Evolutionary conservation across 805 yeast species (phyloP).

Genomic region (Starmerella floricola): DNA sequence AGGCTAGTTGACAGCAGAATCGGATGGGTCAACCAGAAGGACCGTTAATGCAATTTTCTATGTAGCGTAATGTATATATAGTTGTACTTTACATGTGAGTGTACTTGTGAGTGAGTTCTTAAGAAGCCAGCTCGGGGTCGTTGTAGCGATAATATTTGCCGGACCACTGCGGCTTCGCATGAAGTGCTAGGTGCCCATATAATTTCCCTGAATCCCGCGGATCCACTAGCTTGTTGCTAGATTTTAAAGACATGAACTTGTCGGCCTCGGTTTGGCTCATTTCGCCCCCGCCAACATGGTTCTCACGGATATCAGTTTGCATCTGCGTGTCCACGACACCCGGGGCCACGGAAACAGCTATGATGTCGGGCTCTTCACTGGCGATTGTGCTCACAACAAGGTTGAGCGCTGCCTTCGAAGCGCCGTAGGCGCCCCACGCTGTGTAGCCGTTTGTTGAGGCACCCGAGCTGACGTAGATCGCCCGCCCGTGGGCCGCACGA

Average conservation of each 20-base stretch:
- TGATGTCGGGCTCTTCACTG: slow-evolving; percentile 50
- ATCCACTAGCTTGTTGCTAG: slow-evolving; percentile 44
- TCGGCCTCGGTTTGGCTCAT: slow-evolving; percentile 53
- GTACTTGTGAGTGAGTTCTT: too few relatives aligned
- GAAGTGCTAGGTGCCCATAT: slow-evolving; percentile 55
- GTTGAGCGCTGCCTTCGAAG: slow-evolving; percentile 84
- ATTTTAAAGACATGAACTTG: slow-evolving; percentile 53
- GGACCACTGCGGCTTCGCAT: slow-evolving; percentile 44
- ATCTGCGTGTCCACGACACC: slow-evolving; percentile 88
- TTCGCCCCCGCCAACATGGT: slow-evolving; percentile 34
- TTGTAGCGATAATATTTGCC: slow-evolving; percentile 37
- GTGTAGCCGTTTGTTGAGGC: slow-evolving; percentile 52
- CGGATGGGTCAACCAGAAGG: too few relatives aligned
- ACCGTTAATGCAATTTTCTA: too few relatives aligned
- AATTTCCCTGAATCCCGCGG: slow-evolving; percentile 65
- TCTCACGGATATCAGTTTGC: slow-evolving; percentile 71
- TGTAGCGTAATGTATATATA: too few relatives aligned
- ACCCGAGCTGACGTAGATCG: slow-evolving; percentile 80
- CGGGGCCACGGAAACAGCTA: slow-evolving; percentile 69
- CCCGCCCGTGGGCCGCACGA: slow-evolving; percentile 43
- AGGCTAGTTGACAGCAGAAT: too few relatives aligned
- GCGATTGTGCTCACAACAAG: slow-evolving; percentile 58
- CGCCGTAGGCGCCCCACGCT: slow-evolving; percentile 89
- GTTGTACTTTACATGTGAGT: too few relatives aligned
- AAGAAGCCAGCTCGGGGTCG: neutral